Evolutionary conservation across 768 basidiomycete species (phyloP), one percentile per base, ranked within the genome.

Genomic region (Gautieria morchelliformis): DNA sequence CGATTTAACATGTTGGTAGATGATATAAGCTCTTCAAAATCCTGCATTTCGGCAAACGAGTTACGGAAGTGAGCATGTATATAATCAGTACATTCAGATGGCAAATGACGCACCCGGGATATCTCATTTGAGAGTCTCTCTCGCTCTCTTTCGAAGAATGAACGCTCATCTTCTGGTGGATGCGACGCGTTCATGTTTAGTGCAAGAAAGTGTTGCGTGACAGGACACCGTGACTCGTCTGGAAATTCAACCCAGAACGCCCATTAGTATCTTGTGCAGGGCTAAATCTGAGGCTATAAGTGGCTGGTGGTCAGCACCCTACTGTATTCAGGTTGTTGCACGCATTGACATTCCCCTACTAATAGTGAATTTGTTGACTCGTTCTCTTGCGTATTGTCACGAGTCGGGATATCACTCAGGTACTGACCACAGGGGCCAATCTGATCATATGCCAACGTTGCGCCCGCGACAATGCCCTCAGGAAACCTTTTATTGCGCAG

Each of bases 1-100:
- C 93, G 82, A 67, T 95, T 95, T 20, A 93, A 72, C 27, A 80
- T 80, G 65, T 97, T 97, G 59, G 87, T 85, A 9, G 88, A 84
- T 4, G 85, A 85, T 17, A 97, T 73, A 4, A 95, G 69, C 60
- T 93, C 89, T 65, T 95, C 93, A 65, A 95, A 95, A 19, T 85
- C 88, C 93, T 89, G 63, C 9, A 32, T 5, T 33, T 37, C 33
- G 35, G 27, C 27, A 27, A 37, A 37, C 1, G 35, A 39, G 39
- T 30, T 49, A 8, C n/a, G 50, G 24, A 44, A 24, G 24, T 35
- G 3, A 41, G 42, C 37, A 27, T 15, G 51, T 41, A 35, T 33
- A 40, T 4, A 19, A 24, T 6, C 22, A 58, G 15, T 44, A 30
- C 22, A 52, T 5, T 27, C 27, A 46, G 15, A 15, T 37, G 4